Base-by-base conservation (phyloP, 2,329 filamentous ascomycete genomes). In the Nemania sp. region DNA sequence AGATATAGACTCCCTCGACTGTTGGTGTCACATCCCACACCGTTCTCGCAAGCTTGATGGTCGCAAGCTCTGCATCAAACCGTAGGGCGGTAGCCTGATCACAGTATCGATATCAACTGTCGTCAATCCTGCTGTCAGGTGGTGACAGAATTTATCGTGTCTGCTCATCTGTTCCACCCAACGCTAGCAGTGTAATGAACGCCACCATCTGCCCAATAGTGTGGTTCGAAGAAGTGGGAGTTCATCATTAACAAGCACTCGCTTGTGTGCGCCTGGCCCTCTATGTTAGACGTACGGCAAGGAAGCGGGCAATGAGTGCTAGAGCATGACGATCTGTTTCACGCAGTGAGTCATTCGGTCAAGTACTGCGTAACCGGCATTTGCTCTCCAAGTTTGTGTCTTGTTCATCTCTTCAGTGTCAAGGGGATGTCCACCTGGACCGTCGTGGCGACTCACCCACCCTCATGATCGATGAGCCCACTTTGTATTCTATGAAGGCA, bases 401-500 rank as follows among this genome's bases (percentile, higher is more conserved):
- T 39, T 43, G 29, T 17, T 42, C 42, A 21, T 13, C 21, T 2
- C 18, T 50, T 5, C 21, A 39, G 20, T 34, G 5, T 18, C 21
- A 21, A 34, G 32, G 42, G 43, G 32, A 48, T 42, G 39, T 17
- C 4, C 42, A 21, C 13, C 35, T 12, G 15, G 21, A 52, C n/a
- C 21, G 10, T 55, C 11, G 51, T 57, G 29, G 45, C 50, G 46
- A 54, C 35, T 54, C 49, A 48, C 35, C 54, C 56, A 35, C 40
- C 25, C 52, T 40, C 53, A 40, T 45, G 47, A 42, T 57, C 42
- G 25, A 45, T 17, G 40, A 40, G 50, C 68, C 65, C 66, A 69
- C 65, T 34, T 66, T 65, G 68, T 57, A n/a, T 47, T 59, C 58
- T 57, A 51, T 62, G 61, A 62, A 71, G 68, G 64, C 66, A 67